Conservation (phyloP, 148 eudicot species). For the Fagopyrum tataricum region DNA sequence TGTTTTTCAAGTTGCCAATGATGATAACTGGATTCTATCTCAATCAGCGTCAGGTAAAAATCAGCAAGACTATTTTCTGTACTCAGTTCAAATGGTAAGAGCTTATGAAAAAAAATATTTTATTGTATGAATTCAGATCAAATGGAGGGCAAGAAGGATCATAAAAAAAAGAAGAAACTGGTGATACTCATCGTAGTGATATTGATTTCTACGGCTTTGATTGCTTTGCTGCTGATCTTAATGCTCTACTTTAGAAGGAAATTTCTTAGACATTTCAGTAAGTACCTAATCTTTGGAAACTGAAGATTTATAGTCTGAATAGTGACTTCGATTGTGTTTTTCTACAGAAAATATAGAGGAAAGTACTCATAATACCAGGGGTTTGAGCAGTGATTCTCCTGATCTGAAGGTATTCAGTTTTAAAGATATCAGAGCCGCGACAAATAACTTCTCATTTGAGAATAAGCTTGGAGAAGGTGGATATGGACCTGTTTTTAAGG, state of each 20-base stretch:
- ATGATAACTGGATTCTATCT: slow-evolving; percentile 20
- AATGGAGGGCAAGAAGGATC: neutral
- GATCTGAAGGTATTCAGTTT: neutral
- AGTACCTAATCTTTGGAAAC: neutral
- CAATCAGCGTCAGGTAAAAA: slow-evolving; percentile 3
- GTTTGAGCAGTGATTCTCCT: neutral
- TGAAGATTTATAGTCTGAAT: neutral
- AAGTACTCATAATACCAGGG: neutral
- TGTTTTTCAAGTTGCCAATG: slow-evolving; percentile 32
- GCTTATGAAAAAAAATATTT: neutral
- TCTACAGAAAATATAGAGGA: neutral
- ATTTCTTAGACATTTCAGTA: neutral
- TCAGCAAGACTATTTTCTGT: neutral
- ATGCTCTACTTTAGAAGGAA: neutral
- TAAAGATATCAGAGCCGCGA: neutral
- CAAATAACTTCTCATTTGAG: neutral
- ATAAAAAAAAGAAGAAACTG: slow-evolving; percentile 7
- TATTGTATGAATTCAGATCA: neutral
- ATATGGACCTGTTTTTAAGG: slow-evolving; percentile 9
- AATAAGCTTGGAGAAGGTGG: slow-evolving; percentile 1
- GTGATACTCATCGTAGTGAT: neutral
- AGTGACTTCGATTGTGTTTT: neutral
- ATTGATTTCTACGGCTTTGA: neutral
- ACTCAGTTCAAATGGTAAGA: neutral
- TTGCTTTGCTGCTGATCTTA: neutral